A percentile compares a stretch with the other conserved stretches of the same genome.
Conservation (phyloP, 805 yeast species). For the Monosporozyma servazzii region DNA sequence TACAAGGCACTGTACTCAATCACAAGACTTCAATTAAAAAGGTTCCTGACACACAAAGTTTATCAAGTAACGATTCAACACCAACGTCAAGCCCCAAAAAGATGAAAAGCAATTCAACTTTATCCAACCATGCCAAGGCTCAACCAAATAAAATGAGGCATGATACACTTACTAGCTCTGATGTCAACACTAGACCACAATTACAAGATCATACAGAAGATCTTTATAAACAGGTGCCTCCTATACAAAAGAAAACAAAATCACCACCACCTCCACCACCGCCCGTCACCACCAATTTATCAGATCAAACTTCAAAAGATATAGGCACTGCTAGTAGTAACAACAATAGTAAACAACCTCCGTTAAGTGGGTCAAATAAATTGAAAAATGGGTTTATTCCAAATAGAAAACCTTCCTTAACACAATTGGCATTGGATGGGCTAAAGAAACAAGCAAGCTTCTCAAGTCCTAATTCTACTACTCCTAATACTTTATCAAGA, state of each 20-base stretch:
- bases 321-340: constrained; percentile 1
- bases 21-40: constrained; percentile 18
- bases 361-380: constrained; percentile 1
- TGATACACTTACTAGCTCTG: background rate
- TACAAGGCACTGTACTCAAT: constrained; percentile 5
- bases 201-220: constrained; percentile 6
- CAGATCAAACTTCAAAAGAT: background rate
- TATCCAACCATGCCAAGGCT: background rate
- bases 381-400: constrained; percentile 15
- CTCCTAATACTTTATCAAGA: constrained; percentile 16
- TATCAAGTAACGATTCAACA: constrained; percentile 22
- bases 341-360: background rate
- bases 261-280: background rate
- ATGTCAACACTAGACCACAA: background rate
- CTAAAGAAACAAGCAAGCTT: constrained; percentile 22
- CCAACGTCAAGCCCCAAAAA: constrained; percentile 20
- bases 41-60: constrained; percentile 25
- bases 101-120: background rate
- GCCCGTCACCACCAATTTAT: background rate
- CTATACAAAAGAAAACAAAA: background rate
- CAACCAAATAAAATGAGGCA: background rate
- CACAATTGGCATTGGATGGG: constrained; percentile 23
- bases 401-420: constrained; percentile 23
- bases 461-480: constrained; percentile 9
- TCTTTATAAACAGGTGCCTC: background rate